Conservation (phyloP, 2,329 filamentous ascomycete species). For the Trichoderma sp. region DNA sequence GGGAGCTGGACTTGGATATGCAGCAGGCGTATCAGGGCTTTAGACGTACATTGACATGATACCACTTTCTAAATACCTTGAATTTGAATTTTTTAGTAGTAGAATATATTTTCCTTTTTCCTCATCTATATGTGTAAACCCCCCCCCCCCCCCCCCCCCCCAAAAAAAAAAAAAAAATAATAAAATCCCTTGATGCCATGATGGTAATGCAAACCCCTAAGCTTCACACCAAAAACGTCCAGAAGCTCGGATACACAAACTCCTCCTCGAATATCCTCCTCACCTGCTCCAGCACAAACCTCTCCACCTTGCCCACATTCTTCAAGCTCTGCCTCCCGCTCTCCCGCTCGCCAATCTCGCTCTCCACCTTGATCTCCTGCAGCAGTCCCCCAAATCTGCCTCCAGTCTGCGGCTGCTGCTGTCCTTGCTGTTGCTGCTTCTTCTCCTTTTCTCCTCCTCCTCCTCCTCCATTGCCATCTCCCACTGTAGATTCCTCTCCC, state of each 20-base stretch:
- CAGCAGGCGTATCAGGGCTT: constrained; percentile 94
- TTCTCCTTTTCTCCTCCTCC: constrained; percentile 31
- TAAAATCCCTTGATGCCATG: not conserved
- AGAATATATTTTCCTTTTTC: not conserved
- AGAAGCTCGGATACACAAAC: constrained; percentile 97
- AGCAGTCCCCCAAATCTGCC: constrained; percentile 69
- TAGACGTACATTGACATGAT: constrained; percentile 70
- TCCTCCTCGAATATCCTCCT: constrained; percentile 97
- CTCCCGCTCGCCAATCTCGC: constrained; percentile 92
- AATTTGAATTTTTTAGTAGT: not conserved
- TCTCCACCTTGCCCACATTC: constrained; percentile 98
- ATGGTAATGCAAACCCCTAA: not conserved
- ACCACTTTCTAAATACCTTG: not conserved
- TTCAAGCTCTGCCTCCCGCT: constrained; percentile 92
- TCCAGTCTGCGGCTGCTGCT: constrained; percentile 32
- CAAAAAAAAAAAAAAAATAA: not conserved
- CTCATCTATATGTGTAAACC: not conserved
- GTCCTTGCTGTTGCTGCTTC: constrained; percentile 13
- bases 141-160: too few species aligned
- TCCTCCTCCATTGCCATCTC: not conserved
- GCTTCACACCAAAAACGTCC: constrained; percentile 84
- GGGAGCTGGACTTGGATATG: constrained; percentile 90
- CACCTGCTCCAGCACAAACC: constrained; percentile 95
- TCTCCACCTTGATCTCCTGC: constrained; percentile 93
- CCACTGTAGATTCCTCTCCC: not conserved